Percentiles rank a stretch among this genome's conserved stretches.
phyloP scores from a whole-genome alignment of 345 rosid species.

The Heritiera littoralis region DNA sequence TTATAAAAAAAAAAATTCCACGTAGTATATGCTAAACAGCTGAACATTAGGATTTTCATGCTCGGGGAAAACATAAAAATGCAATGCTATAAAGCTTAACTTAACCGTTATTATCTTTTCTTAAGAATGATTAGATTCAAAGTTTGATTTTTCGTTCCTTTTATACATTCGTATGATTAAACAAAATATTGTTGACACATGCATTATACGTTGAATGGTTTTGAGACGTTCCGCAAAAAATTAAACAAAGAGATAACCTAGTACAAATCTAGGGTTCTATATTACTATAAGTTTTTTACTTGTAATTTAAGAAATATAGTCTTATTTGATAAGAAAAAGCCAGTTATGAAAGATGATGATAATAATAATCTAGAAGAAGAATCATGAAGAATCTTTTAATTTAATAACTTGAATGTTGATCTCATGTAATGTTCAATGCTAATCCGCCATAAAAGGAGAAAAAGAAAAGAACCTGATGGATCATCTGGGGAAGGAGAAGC shows the following conservation, averaged over 20 bases:
- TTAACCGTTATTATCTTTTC: no score
- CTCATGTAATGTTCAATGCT: not conserved
- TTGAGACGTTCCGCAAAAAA: no score
- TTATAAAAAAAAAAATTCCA: not conserved
- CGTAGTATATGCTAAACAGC: not conserved
- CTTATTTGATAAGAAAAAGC: no score
- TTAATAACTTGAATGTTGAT: not conserved
- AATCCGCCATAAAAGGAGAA: not conserved
- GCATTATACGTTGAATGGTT: no score
- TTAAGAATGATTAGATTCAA: no score
- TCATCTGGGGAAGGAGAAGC: conserved; percentile 24
- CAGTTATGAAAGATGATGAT: not conserved
- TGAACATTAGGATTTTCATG: not conserved
- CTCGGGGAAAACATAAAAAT: not conserved
- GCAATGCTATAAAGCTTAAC: not conserved
- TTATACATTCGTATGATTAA: no score
- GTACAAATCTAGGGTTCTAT: not conserved
- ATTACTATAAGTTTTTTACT: not conserved
- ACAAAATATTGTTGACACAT: no score
- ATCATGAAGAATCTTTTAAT: not conserved
- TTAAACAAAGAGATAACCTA: not conserved
- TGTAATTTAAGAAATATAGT: not conserved
- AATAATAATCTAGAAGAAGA: not conserved
- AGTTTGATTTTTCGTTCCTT: no score
- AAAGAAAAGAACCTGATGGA: conserved; percentile 25